Evolutionary conservation across 2,329 filamentous ascomycete genomes (phyloP).

Genomic region (Aspergillus novoparasiticus): DNA sequence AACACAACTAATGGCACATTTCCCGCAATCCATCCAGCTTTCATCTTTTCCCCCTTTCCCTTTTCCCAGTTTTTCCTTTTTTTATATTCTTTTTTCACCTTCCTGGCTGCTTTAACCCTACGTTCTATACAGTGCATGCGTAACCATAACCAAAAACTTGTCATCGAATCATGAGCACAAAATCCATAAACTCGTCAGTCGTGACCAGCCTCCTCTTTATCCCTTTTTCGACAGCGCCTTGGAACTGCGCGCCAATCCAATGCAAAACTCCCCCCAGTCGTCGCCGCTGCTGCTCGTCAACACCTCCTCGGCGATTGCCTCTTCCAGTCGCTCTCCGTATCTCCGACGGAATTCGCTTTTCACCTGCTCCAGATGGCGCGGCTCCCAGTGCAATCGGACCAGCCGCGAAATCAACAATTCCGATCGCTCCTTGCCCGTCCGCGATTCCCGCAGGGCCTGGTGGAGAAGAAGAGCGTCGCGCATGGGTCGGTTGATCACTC

Average conservation of each 20-base stretch:
- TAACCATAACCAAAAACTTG: background rate
- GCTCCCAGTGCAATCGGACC: slow-evolving; percentile 91
- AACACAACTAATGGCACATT: background rate
- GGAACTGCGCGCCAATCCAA: slow-evolving; percentile 57
- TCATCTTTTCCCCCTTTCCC: background rate
- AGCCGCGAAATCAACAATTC: slow-evolving; percentile 87
- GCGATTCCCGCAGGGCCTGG: slow-evolving; percentile 79
- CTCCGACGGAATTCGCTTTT: slow-evolving; percentile 79
- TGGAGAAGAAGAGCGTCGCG: slow-evolving; percentile 88
- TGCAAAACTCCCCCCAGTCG: slow-evolving; percentile 77
- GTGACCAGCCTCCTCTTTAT: background rate
- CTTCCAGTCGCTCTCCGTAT: slow-evolving; percentile 73
- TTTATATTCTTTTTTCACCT: background rate
- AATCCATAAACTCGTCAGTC: background rate
- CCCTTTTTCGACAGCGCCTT: slow-evolving; percentile 18
- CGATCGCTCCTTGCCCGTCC: slow-evolving; percentile 71
- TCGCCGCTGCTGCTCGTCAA: slow-evolving; percentile 52
- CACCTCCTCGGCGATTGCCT: slow-evolving; percentile 76
- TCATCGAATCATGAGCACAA: background rate
- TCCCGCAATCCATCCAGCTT: background rate
- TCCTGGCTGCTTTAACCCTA: background rate
- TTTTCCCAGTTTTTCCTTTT: background rate
- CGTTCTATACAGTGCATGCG: background rate
- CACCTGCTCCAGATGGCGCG: slow-evolving; percentile 74
- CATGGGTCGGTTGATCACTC: slow-evolving; percentile 91